Base-by-base conservation (phyloP, 352 stramenopile species). In the Thalassiosira oceanica region DNA sequence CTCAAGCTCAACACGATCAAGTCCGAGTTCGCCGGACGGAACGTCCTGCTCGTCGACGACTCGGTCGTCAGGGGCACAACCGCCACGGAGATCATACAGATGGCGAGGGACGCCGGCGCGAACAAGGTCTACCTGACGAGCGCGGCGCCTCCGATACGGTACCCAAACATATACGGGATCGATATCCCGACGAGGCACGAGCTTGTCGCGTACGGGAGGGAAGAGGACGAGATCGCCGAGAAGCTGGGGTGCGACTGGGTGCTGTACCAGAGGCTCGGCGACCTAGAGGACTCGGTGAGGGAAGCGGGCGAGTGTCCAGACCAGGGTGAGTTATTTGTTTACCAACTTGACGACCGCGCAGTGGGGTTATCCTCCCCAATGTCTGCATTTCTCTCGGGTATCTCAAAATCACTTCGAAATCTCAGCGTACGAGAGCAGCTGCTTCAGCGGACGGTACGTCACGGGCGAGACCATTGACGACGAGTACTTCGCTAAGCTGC, bases 161-260 rank as follows among this genome's bases (percentile, higher is more conserved):
- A 98, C 83, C 95, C 95, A n/a, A 99, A 99, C 74, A 97, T 99
- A 24, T 99, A 99, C 81, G 97, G 97, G 35, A 99, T 99, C 74
- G 96, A 99, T 78, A 99, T 99, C 88, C 96, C 96, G 5, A 98
- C 96, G 41, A 86, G 89, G 27, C 91, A 96, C 44, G 97, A 99
- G 79, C 87, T 99, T 18, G 96, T 99, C 70, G 96, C 97, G 3
- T 96, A 97, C 76, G 92, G 96, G 73, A 87, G 93, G 45, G 94
- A 94, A 2, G 92, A 97, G 37, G 93, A 95, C 3, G 84, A 98
- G 71, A 97, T 99, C 64, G 93, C 94, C 3, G 80, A 88, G 33
- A 89, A 95, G 56, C 94, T 98, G 74, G 93, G 93, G 21, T 96
- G 92, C 73, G 95, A 98, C 80, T 98, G 94, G 91, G 92, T 98